These are phyloP conservation scores for Acmispon strigosus DNA, from an alignment of 306 rosid species.

Conservation along the genomic window DNA sequence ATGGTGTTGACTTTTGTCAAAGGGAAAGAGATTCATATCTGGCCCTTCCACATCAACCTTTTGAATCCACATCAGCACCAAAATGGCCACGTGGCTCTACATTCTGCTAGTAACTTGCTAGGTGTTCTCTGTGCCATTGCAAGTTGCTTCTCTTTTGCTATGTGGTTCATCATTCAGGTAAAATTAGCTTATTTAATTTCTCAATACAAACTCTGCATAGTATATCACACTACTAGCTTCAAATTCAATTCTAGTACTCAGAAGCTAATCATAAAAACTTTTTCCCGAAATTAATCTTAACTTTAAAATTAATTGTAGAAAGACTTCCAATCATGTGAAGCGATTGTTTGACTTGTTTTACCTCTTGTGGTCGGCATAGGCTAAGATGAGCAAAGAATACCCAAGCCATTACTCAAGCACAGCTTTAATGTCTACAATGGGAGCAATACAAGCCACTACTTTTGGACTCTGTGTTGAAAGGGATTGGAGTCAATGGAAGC, in stretches of 20 bases:
- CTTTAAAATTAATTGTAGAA: too few relatives aligned
- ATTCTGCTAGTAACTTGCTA: not conserved
- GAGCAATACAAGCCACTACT: slow-evolving; percentile 41
- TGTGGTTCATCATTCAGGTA: slow-evolving; percentile 33
- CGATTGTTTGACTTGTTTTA: not conserved
- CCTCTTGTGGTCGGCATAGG: slow-evolving; percentile 15
- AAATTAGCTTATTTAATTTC: too few relatives aligned
- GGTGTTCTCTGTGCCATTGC: slow-evolving; percentile 26
- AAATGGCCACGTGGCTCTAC: not conserved
- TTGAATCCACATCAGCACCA: slow-evolving; percentile 19
- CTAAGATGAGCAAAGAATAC: slow-evolving; percentile 51
- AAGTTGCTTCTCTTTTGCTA: slow-evolving; percentile 33
- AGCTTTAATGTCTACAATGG: slow-evolving; percentile 52
- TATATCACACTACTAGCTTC: too few relatives aligned
- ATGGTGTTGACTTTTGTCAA: slow-evolving; percentile 52
- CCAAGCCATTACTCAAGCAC: slow-evolving; percentile 59
- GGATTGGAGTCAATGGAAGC: slow-evolving; percentile 61
- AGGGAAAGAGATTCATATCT: slow-evolving; percentile 44
- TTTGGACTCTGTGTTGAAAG: slow-evolving; percentile 49
- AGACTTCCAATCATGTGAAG: too few relatives aligned
- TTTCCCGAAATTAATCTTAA: too few relatives aligned
- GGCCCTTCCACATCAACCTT: slow-evolving; percentile 56
- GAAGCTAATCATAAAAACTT: too few relatives aligned
- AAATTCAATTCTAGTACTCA: too few relatives aligned
- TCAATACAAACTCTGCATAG: too few relatives aligned